A percentile compares a stretch with the other conserved stretches of the same genome.
Conservation (phyloP, 2,329 filamentous ascomycete genomes). For the Diaporthe sp. region DNA sequence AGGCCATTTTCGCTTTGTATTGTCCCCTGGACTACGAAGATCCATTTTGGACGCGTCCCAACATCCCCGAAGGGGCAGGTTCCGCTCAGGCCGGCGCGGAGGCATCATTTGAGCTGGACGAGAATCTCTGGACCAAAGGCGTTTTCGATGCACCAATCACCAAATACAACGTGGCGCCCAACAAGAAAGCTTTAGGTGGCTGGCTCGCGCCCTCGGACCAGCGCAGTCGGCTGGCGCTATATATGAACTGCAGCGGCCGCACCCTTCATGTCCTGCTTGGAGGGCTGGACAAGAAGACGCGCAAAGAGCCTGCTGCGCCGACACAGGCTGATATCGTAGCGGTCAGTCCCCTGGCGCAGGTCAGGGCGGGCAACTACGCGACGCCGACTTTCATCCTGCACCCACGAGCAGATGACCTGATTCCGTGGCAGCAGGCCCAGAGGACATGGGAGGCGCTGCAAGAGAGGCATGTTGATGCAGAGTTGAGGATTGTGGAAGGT, state of each 20-base stretch:
- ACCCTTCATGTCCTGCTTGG: constrained; percentile 41
- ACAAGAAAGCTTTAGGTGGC: constrained; percentile 1
- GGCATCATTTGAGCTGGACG: background rate
- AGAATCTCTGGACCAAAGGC: background rate
- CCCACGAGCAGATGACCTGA: constrained; percentile 44
- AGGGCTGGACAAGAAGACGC: constrained; percentile 37
- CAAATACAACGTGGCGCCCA: background rate
- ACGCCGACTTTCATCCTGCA: constrained; percentile 49
- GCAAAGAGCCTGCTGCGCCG: constrained; percentile 28
- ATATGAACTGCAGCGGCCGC: constrained; percentile 45
- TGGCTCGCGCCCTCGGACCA: constrained; percentile 36
- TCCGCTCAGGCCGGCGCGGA: background rate
- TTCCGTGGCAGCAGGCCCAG: constrained; percentile 45
- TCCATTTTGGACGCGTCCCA: constrained; percentile 31
- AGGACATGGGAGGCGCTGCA: constrained; percentile 38
- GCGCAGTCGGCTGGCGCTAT: constrained; percentile 42
- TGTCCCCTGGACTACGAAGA: constrained; percentile 36
- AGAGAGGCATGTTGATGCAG: background rate
- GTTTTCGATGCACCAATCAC: constrained; percentile 16
- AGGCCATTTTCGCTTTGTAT: constrained; percentile 58
- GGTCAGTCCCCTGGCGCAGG: constrained; percentile 45
- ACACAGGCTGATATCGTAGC: constrained; percentile 34
- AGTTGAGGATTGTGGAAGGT: constrained; percentile 21
- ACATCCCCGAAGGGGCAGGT: constrained; percentile 1
- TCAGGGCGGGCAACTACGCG: constrained; percentile 43